A percentile compares a stretch with the other conserved stretches of the same genome.
Evolutionary conservation across 2,329 filamentous ascomycete genomes (phyloP).

Genomic region (Colletotrichum sp.): DNA sequence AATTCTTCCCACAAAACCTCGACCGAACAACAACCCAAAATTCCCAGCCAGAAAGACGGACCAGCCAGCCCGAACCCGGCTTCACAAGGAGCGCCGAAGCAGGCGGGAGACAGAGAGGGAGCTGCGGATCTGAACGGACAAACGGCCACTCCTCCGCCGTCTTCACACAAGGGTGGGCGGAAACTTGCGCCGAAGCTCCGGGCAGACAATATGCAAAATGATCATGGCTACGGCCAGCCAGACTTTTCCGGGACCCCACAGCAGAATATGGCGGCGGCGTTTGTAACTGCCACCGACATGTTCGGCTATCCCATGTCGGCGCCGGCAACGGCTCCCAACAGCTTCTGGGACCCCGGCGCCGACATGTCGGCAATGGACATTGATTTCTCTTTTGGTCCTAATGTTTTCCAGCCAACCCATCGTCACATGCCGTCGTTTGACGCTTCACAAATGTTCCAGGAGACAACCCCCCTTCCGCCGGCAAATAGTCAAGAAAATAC

Average conservation of each 20-base stretch:
- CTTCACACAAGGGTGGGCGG: slow-evolving; percentile 58
- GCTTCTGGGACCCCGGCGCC: slow-evolving; percentile 62
- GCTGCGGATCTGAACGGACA: slow-evolving; percentile 47
- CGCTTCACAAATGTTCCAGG: slow-evolving; percentile 60
- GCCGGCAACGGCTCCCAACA: slow-evolving; percentile 52
- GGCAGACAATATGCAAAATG: slow-evolving; percentile 60
- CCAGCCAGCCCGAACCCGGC: slow-evolving; percentile 21
- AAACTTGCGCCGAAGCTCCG: slow-evolving; percentile 57
- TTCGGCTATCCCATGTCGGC: slow-evolving; percentile 67
- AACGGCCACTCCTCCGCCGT: slow-evolving; percentile 65
- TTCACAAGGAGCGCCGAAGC: slow-evolving; percentile 45
- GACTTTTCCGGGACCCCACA: slow-evolving; percentile 57
- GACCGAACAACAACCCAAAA: slow-evolving; percentile 33
- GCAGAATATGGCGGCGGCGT: slow-evolving; percentile 51
- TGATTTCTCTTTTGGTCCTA: slow-evolving; percentile 55
- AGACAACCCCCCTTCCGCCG: slow-evolving; percentile 39
- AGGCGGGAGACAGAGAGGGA: slow-evolving; percentile 46
- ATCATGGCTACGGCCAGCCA: slow-evolving; percentile 56
- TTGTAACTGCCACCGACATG: slow-evolving; percentile 57
- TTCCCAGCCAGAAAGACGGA: slow-evolving; percentile 33
- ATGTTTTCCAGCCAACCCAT: slow-evolving; percentile 51
- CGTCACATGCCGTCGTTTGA: slow-evolving; percentile 58
- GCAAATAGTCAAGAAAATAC: slow-evolving; percentile 21
- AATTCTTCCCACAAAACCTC: slow-evolving; percentile 61
- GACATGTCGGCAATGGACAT: slow-evolving; percentile 63